Evolutionary conservation across 2,329 filamentous ascomycete genomes (phyloP).

Genomic region (Cladobotryum protrusum): DNA sequence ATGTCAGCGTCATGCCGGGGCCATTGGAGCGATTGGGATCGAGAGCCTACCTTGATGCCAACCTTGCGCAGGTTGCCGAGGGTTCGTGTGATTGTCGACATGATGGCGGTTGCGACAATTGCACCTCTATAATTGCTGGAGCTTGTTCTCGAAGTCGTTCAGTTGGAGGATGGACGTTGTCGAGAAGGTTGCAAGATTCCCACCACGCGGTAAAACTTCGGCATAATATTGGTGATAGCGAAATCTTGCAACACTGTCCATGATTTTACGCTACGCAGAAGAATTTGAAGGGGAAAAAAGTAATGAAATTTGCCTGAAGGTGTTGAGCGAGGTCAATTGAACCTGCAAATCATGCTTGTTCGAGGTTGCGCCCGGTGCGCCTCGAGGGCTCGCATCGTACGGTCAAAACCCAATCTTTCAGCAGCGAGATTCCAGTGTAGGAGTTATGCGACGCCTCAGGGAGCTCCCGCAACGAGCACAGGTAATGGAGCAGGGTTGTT

Average conservation of each 20-base stretch:
- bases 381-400: slow-evolving; percentile 20
- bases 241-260: not conserved
- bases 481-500: slow-evolving; percentile 33
- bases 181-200: not conserved
- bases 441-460: slow-evolving; percentile 33
- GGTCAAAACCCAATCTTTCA: slow-evolving; percentile 21
- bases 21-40: not conserved
- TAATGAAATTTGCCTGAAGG: not conserved
- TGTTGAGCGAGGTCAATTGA: not conserved
- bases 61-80: slow-evolving; percentile 80
- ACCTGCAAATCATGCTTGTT: slow-evolving; percentile 25
- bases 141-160: slow-evolving; percentile 3
- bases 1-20: slow-evolving; percentile 10
- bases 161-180: slow-evolving; percentile 10
- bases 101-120: slow-evolving; percentile 42
- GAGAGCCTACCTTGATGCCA: slow-evolving; percentile 69
- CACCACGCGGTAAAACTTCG: slow-evolving; percentile 26
- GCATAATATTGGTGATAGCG: slow-evolving; percentile 8
- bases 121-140: slow-evolving; percentile 15
- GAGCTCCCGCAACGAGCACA: slow-evolving; percentile 21
- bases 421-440: slow-evolving; percentile 32
- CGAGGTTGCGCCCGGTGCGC: slow-evolving; percentile 30
- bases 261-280: too few relatives aligned
- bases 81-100: slow-evolving; percentile 89
- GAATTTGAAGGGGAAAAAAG: too few relatives aligned